Base-by-base conservation (phyloP, 331 rosid species). In the Spiraea crenata region DNA sequence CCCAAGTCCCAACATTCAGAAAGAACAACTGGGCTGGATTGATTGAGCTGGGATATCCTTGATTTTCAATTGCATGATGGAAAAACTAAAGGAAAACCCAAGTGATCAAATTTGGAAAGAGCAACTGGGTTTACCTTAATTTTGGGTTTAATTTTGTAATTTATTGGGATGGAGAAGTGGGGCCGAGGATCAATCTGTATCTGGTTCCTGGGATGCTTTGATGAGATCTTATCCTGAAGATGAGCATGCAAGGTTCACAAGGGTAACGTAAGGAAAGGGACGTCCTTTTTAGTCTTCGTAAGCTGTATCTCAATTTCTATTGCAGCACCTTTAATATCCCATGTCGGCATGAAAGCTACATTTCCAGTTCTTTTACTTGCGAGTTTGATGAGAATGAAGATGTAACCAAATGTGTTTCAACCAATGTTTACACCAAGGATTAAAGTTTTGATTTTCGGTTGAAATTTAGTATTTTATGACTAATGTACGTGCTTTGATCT, bases 111-210 rank as follows among this genome's bases (percentile, higher is more conserved):
- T 57, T 45, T 57, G 20, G 44, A 35, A 76, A 66, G 7, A 35
- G 39, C 38, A 54, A 63, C 16, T 12, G 63, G 68, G 51, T 25
- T 42, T 52, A 12, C 20, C 54, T 16, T 41, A 51, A 37, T 49
- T 52, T 65, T 25, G 67, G 63, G 72, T 20, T 38, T 25, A 38
- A 7, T 37, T 51, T 63, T 17, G 37, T 74, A 39, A 45, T 63
- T 50, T 49, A 64, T 57, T 47, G 31, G 31, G 31, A 25, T 25
- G 31, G 31, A 7, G 56, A 63, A 7, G 85, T 76, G 83, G 85
- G 89, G 88, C 76, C 87, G 37, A 48, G 83, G 89, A 86, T 78
- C 87, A 39, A 47, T 65, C 20, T 51, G 63, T 25, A 56, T 80
- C 20, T 14, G 74, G 78, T 82, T 70, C 77, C 25, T 55, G 44